Evolutionary conservation across 148 eudicot genomes (phyloP), one percentile per base, ranked within the genome.

Genomic region (Camellia lanceoleosa): DNA sequence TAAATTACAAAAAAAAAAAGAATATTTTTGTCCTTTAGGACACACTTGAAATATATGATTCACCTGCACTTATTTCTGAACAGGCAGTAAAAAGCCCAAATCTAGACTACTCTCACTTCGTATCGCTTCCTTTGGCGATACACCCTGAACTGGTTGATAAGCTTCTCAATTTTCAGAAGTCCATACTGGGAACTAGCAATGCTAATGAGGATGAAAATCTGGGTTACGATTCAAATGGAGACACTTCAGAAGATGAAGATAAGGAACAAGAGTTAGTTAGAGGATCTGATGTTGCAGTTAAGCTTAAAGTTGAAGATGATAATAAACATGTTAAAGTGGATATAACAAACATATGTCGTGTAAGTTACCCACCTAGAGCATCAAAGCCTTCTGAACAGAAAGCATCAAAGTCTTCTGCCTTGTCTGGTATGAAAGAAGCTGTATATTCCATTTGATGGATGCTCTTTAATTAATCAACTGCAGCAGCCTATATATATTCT

Each of bases 71-170:
- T 77, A 52, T 71, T 76, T 71, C 66, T 75, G 23, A 71, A 80
- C 91, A 95, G 99, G 94, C 84, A 74, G 92, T 91, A 56, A 88
- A 87, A 58, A 89, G 93, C 85, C 89, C 89, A 77, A 75, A 72
- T 47, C 84, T 93, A 4, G 89, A 88, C 68, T 95, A 92, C 88
- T 89, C 99, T 80, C 99, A 95, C 84, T 95, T 95, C 75, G 76
- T 95, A 61, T 95, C 99, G 18, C 92, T 95, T 81, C 99, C 99
- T 65, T 90, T 95, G 85, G 93, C 97, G 74, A 83, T 95, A 80
- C 89, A 92, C 87, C 87, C 90, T 65, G 92, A 90, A 81, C 84
- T 95, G 79, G 93, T 93, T 15, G 90, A 90, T 63, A 93, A 95
- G 87, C 95, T 93, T 71, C 61, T 81, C 83, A 86, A 84, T 67